phyloP scores from a whole-genome alignment of 1,139 yeast genomes.

The Tardiomyces digboiensis region DNA sequence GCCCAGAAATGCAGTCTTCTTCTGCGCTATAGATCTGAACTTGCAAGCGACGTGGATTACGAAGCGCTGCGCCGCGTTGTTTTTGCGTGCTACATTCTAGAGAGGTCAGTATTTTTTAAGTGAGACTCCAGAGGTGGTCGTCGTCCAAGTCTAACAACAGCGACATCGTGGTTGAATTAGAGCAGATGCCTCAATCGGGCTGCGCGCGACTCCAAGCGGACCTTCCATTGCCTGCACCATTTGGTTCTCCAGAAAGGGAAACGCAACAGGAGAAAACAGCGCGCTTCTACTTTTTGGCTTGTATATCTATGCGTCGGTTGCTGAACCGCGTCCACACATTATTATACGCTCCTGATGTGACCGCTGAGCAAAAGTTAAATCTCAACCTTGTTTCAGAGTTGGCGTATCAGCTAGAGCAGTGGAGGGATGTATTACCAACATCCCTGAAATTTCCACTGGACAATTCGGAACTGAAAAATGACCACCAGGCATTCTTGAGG shows the following conservation, averaged over 20 bases:
- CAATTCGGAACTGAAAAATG: slow-evolving; percentile 6
- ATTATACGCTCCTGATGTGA: slow-evolving; percentile 6
- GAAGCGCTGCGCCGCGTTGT: slow-evolving; percentile 10
- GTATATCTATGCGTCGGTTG: slow-evolving; percentile 13
- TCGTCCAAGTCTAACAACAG: slow-evolving; percentile 2
- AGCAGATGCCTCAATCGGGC: slow-evolving; percentile 11
- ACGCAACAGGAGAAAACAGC: slow-evolving; percentile 8
- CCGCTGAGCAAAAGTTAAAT: slow-evolving; percentile 7
- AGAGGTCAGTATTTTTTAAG: slow-evolving; percentile 6
- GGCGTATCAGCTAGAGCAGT: slow-evolving; percentile 10
- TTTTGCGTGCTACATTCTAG: slow-evolving; percentile 11
- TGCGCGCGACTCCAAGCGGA: slow-evolving; percentile 7
- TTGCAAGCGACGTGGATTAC: slow-evolving; percentile 4
- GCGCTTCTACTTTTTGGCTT: slow-evolving; percentile 12
- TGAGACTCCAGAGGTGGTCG: not conserved
- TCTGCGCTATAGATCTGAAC: slow-evolving; percentile 6
- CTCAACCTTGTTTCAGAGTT: slow-evolving; percentile 9
- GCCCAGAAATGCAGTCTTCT: slow-evolving; percentile 9
- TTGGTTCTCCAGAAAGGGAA: slow-evolving; percentile 8
- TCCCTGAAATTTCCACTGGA: slow-evolving; percentile 8
- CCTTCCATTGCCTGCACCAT: slow-evolving; percentile 9
- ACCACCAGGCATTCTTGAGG: slow-evolving; percentile 11
- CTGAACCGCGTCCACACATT: slow-evolving; percentile 13
- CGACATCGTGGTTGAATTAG: slow-evolving; percentile 11
- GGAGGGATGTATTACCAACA: slow-evolving; percentile 11